These are phyloP conservation scores for Sugiyamaella pinicola DNA, from an alignment of 1,139 yeast genomes.

Conservation along the genomic window DNA sequence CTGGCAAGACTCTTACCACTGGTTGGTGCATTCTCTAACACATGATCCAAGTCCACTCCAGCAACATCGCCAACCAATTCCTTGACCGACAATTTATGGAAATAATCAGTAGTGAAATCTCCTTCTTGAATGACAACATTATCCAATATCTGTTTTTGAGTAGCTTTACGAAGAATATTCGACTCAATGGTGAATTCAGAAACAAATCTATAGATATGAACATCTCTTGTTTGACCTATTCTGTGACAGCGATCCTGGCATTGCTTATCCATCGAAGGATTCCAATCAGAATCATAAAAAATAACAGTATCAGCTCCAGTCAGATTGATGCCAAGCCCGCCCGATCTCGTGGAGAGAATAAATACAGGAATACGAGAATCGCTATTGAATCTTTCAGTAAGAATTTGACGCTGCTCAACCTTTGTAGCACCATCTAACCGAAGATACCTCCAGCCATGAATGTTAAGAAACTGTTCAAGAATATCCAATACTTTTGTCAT, in stretches of 20 bases:
- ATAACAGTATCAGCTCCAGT: conserved; percentile 99
- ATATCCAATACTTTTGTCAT: conserved; percentile 97
- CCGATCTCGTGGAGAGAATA: conserved; percentile 91
- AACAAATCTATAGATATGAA: conserved; percentile 93
- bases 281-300: conserved; percentile 99
- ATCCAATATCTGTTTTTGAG: conserved; percentile 92
- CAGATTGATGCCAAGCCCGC: conserved; percentile 95
- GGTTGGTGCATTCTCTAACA: conserved; percentile 40
- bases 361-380: conserved; percentile 88
- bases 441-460: conserved; percentile 92
- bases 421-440: conserved; percentile 97
- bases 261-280: conserved; percentile 99
- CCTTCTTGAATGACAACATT: conserved; percentile 98
- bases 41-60: conserved; percentile 41
- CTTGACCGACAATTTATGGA: conserved; percentile 84
- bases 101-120: conserved; percentile 95
- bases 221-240: conserved; percentile 97
- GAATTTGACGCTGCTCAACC: conserved; percentile 91
- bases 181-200: conserved; percentile 96
- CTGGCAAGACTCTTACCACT: conserved; percentile 57
- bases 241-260: conserved; percentile 99
- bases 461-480: conserved; percentile 87
- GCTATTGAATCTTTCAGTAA: conserved; percentile 89
- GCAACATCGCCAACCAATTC: conserved; percentile 73
- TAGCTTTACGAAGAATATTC: conserved; percentile 89